Base-by-base conservation (phyloP, 2,329 filamentous ascomycete species). In the Dactylellina cionopaga region DNA sequence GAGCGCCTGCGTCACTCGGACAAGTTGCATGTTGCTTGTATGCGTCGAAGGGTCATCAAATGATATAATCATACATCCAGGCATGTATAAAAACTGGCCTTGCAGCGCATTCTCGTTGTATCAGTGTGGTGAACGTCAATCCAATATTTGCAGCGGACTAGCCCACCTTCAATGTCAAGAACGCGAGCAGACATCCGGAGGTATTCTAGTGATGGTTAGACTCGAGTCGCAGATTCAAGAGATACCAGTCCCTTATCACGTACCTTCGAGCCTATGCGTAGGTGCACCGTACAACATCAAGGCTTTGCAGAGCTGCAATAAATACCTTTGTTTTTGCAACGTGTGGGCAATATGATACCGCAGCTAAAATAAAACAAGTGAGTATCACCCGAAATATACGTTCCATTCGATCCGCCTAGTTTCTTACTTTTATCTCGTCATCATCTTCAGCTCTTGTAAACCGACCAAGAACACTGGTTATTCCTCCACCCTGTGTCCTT, bases 41-140 rank as follows among this genome's bases (percentile, higher is more conserved):
- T 92, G 90, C 0, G 90, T 91, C 0, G 84, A 81, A 3, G 82
- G 81, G 80, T 94, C 91, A 77, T 91, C 92, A 78, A 97, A 96
- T 3, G 92, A 94, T 78, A 96, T 90, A 64, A 97, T 91, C 93
- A 97, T 97, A 78, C 91, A 96, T 0, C 91, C 91, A 0, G 93
- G 92, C 27, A 96, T 87, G 79, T 96, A 97, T 19, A 96, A 82
- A 76, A 95, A 96, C 77, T 96, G 92, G 4, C 90, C 68, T 72
- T 2, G 19, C 5, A 2, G 13, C 2, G 15, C 1, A 29, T 15
- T 25, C 5, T 22, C 5, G 17, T 10, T 6, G 6, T 3, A 44
- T 24, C n/a, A 46, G 24, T 17, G 4, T 10, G 22, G 19, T 19
- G 25, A 47, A 7, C 3, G n/a, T 1, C 2, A n/a, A 27, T 46